These are phyloP conservation scores for Boechera retrofracta DNA, from an alignment of 345 rosid genomes.

Conservation along the genomic window DNA sequence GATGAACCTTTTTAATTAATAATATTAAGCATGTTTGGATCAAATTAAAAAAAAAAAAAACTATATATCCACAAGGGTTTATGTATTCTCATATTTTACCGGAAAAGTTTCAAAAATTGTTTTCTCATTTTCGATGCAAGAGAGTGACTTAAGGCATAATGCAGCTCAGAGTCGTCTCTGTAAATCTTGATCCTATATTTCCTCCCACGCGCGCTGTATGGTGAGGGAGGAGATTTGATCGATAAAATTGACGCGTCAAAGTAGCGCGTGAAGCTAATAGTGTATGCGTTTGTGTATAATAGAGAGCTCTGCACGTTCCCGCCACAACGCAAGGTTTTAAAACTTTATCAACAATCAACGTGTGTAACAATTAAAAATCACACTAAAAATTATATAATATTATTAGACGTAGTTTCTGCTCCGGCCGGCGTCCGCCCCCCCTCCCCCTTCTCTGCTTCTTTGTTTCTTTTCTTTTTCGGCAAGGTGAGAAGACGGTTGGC, in stretches of 20 bases:
- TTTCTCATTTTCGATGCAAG: neutral
- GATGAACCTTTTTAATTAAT: too few relatives aligned
- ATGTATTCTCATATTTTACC: neutral
- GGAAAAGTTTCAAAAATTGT: neutral
- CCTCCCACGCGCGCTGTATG: neutral
- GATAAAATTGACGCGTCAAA: neutral
- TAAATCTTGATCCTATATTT: neutral
- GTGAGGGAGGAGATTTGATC: neutral
- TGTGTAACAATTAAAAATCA: too few relatives aligned
- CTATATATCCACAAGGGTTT: too few relatives aligned
- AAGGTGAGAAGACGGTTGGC: too few relatives aligned
- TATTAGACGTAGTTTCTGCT: too few relatives aligned
- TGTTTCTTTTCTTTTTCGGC: too few relatives aligned
- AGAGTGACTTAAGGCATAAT: neutral
- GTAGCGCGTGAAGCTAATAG: conserved; percentile 19
- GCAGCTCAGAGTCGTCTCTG: neutral
- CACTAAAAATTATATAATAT: too few relatives aligned
- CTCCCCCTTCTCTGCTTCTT: too few relatives aligned
- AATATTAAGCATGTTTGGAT: too few relatives aligned
- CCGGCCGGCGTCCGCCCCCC: too few relatives aligned
- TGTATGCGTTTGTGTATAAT: neutral
- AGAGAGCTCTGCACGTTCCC: conserved; percentile 32
- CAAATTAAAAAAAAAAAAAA: too few relatives aligned
- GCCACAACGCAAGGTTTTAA: conserved; percentile 14
- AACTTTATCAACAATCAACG: conserved; percentile 12